These are phyloP conservation scores for Carex littledalei DNA, from an alignment of 176 grass and related monocot species.

Conservation along the genomic window DNA sequence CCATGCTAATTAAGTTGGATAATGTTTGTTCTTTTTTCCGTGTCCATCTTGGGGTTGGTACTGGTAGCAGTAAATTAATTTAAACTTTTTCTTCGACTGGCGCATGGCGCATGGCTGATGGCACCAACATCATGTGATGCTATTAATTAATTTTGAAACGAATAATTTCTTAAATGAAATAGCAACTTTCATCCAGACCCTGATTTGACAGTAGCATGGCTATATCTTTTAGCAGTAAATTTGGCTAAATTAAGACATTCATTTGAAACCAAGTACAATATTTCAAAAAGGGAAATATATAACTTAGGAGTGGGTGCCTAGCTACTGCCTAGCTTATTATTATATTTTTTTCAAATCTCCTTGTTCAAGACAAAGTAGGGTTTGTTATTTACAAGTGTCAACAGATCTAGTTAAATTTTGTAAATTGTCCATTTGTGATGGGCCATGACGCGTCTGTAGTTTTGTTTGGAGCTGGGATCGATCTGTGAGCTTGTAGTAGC, in stretches of 20 bases:
- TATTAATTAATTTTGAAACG: background rate
- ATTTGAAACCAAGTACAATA: background rate
- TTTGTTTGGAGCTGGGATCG: conserved; percentile 10
- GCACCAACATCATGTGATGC: background rate
- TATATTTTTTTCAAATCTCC: background rate
- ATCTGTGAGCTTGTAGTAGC: background rate
- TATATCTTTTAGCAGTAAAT: background rate
- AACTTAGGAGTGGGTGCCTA: background rate
- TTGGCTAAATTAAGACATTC: background rate
- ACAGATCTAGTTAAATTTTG: background rate
- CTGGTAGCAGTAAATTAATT: background rate
- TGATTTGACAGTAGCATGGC: background rate
- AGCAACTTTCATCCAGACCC: background rate
- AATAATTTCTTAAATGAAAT: background rate
- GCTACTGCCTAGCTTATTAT: background rate
- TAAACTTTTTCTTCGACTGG: background rate
- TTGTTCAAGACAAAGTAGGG: background rate
- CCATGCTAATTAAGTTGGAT: background rate
- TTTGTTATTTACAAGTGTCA: background rate
- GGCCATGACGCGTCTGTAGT: background rate
- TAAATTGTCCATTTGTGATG: background rate
- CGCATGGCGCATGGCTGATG: too few species aligned
- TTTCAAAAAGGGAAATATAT: background rate
- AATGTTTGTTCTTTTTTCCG: background rate
- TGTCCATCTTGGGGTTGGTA: background rate